A percentile compares a stretch with the other conserved stretches of the same genome.
phyloP scores from a whole-genome alignment of 495 filamentous ascomycete species.

The Aspergillus leporis region DNA sequence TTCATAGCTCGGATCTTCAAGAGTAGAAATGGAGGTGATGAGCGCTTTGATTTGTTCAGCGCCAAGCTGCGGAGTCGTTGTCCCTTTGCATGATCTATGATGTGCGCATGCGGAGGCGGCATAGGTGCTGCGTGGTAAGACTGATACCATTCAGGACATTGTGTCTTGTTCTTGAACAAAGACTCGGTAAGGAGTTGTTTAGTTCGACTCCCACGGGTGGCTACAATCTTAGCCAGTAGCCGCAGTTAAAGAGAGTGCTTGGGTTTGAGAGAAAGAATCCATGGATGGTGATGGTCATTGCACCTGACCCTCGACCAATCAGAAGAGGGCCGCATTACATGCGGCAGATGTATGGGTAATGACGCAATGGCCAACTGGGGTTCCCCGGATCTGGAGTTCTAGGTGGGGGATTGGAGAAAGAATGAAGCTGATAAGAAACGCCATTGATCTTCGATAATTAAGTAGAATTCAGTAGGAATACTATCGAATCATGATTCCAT shows the following conservation, averaged over 20 bases:
- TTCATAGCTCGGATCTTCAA: not conserved
- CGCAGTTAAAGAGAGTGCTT: too few relatives aligned
- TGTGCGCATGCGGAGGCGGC: too few relatives aligned
- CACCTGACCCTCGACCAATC: not conserved
- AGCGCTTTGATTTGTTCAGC: not conserved
- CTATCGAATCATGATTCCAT: too few relatives aligned
- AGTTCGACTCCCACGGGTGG: too few relatives aligned
- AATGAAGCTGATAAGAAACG: too few relatives aligned
- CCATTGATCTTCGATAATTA: too few relatives aligned
- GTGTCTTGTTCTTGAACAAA: not conserved
- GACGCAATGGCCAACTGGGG: slow-evolving; percentile 13
- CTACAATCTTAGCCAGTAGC: too few relatives aligned
- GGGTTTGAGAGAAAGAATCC: not conserved
- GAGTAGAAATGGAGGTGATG: not conserved
- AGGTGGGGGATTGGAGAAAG: not conserved
- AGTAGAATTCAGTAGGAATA: too few relatives aligned
- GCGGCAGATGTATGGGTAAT: not conserved
- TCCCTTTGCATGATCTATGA: too few relatives aligned
- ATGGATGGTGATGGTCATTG: slow-evolving; percentile 1
- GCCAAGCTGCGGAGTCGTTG: not conserved
- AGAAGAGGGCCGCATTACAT: not conserved
- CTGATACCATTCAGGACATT: not conserved
- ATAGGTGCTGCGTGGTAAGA: too few relatives aligned
- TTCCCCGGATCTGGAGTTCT: slow-evolving; percentile 14
- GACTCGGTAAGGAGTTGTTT: not conserved